A percentile compares a stretch with the other conserved stretches of the same genome.
phyloP scores from a whole-genome alignment of 2,329 filamentous ascomycete genomes.

The Aspergillaceae sp. region DNA sequence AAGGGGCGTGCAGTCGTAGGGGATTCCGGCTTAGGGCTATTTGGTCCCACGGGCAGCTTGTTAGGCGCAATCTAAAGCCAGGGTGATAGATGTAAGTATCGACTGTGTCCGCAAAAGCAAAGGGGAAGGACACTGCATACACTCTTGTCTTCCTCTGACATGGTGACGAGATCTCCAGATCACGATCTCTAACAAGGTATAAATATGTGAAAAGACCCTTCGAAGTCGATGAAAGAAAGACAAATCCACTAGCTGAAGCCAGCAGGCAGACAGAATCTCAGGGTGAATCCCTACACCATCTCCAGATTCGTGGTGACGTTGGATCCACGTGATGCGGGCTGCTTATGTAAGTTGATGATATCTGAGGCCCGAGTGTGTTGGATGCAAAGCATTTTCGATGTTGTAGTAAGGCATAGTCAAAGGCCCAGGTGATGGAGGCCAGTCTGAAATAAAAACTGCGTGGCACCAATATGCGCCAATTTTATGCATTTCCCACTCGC shows the following conservation, averaged over 20 bases:
- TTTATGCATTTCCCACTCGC: neutral
- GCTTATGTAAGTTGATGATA: neutral
- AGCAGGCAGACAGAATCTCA: conserved; percentile 16
- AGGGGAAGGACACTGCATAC: conserved; percentile 15
- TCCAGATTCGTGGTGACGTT: conserved; percentile 1
- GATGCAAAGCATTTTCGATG: neutral
- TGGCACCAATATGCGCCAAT: neutral
- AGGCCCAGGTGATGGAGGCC: too few relatives aligned
- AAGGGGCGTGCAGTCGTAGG: conserved; percentile 49
- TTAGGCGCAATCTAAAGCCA: conserved; percentile 19
- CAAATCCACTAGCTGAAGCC: conserved; percentile 1
- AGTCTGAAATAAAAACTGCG: too few relatives aligned
- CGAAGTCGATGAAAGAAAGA: too few relatives aligned
- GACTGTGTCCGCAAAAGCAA: conserved; percentile 1
- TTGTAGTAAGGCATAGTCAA: neutral
- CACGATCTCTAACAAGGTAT: neutral
- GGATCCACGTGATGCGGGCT: conserved; percentile 1
- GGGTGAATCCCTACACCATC: neutral
- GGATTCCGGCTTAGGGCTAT: conserved; percentile 39
- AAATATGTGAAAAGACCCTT: too few relatives aligned
- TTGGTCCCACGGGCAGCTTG: conserved; percentile 25
- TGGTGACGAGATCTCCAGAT: conserved; percentile 9
- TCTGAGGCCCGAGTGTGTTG: too few relatives aligned
- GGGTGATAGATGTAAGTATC: conserved; percentile 14
- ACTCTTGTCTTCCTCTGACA: conserved; percentile 31